Evolutionary conservation across 2,329 filamentous ascomycete species (phyloP).

Genomic region (Cladosporium sp.): DNA sequence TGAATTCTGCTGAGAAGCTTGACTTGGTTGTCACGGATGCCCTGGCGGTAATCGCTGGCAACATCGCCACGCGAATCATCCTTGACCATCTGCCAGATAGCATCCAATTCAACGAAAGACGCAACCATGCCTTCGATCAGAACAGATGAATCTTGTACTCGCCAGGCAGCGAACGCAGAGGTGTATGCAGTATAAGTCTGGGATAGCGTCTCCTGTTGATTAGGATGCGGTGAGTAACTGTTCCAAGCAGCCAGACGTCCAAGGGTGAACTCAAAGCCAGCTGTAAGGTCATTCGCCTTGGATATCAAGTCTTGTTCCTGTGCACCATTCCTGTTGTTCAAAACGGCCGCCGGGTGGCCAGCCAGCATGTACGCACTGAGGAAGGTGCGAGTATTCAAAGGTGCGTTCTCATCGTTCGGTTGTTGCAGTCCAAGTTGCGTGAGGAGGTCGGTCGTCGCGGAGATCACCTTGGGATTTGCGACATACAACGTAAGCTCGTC

Average conservation of each 20-base stretch:
- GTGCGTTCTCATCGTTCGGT: slow-evolving; percentile 56
- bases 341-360: slow-evolving; percentile 72
- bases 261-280: slow-evolving; percentile 72
- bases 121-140: slow-evolving; percentile 82
- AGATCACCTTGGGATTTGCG: slow-evolving; percentile 61
- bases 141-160: slow-evolving; percentile 72
- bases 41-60: slow-evolving; percentile 71
- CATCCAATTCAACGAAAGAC: slow-evolving; percentile 79
- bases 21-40: slow-evolving; percentile 76
- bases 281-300: slow-evolving; percentile 72
- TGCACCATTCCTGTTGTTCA: slow-evolving; percentile 70
- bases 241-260: slow-evolving; percentile 63
- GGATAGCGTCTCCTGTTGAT: slow-evolving; percentile 59
- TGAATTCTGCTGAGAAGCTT: slow-evolving; percentile 77
- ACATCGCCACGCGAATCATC: slow-evolving; percentile 70
- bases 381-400: slow-evolving; percentile 71
- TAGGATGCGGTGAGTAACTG: slow-evolving; percentile 61
- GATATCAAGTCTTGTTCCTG: slow-evolving; percentile 68
- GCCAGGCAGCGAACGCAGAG: slow-evolving; percentile 79
- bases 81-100: slow-evolving; percentile 79
- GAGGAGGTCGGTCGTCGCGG: slow-evolving; percentile 63
- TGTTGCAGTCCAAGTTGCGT: slow-evolving; percentile 61
- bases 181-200: slow-evolving; percentile 70
- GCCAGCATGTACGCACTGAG: slow-evolving; percentile 76
- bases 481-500: slow-evolving; percentile 69